These are phyloP conservation scores for Epichloe baconii DNA, from an alignment of 2,329 filamentous ascomycete genomes.

Conservation along the genomic window DNA sequence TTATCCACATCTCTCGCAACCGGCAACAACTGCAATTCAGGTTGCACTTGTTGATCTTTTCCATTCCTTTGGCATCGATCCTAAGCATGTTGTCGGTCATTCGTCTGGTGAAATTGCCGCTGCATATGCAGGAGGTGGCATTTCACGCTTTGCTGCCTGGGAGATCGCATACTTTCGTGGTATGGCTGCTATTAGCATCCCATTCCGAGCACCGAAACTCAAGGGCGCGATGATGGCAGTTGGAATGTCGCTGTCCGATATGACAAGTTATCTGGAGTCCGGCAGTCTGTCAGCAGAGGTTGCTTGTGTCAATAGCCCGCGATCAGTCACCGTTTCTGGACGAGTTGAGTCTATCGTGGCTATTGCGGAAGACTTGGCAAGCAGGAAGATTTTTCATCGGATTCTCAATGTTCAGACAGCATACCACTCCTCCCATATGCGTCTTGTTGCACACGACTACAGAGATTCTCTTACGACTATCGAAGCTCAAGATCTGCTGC, in stretches of 20 bases:
- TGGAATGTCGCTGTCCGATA: constrained; percentile 18
- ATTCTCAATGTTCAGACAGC: constrained; percentile 25
- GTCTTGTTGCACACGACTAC: constrained; percentile 24
- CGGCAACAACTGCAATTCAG: constrained; percentile 29
- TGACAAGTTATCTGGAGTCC: constrained; percentile 14
- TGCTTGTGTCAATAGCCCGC: constrained; percentile 32
- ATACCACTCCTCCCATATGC: constrained; percentile 34
- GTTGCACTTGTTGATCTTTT: constrained; percentile 29
- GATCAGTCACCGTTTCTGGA: constrained; percentile 31
- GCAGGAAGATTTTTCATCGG: constrained; percentile 20
- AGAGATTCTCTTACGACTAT: constrained; percentile 14
- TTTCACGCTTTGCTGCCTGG: constrained; percentile 26
- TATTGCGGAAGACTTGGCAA: constrained; percentile 19
- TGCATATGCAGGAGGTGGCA: constrained; percentile 25
- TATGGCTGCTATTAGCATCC: constrained; percentile 18
- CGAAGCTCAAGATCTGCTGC: constrained; percentile 5
- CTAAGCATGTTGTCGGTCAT: constrained; percentile 27
- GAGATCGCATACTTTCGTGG: constrained; percentile 29
- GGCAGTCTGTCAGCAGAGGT: constrained; percentile 17
- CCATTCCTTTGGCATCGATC: constrained; percentile 17
- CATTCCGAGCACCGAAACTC: constrained; percentile 13
- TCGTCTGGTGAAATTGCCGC: constrained; percentile 35
- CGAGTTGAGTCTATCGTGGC: constrained; percentile 17
- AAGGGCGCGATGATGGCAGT: constrained; percentile 30
- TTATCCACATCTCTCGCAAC: constrained; percentile 25